Base-by-base conservation (phyloP, 225 moss, liverwort and hornwort genomes). In the Bryoerythrophyllum caledonicum region DNA sequence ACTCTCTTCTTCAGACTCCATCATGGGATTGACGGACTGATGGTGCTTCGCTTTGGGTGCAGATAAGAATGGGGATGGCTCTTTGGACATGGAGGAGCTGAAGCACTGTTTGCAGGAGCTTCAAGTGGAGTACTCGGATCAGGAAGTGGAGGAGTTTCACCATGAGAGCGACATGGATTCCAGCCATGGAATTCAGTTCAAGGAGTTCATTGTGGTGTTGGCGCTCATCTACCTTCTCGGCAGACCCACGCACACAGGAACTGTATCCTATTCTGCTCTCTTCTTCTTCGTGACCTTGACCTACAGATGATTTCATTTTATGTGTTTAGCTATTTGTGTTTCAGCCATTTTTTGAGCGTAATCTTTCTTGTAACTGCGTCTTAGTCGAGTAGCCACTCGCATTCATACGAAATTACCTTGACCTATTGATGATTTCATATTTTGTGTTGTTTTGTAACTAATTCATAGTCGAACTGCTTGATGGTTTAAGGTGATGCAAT, bases 161-260 rank as follows among this genome's bases (percentile, higher is more conserved):
- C 86, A 80, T 37, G 96, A 94, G 77, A 94, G 96, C 74, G 96
- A 96, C 68, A 87, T 96, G 83, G 92, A 93, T 79, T 89, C 90
- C n/a, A 92, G 86, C 73, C 86, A 90, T 55, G 90, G 87, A 38
- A 96, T 96, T 68, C 87, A 94, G 77, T 96, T 96, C 60, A 96
- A 94, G 73, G 96, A 96, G 80, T 96, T 96, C 52, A 94, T 96
- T 44, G 92, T 96, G 57, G 84, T 94, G 53, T 79, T 96, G 59
- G 90, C 96, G 15, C 87, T 93, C 1, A 91, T 96, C 58, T 93
- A 96, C 82, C 91, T 96, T 73, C 85, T 96, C 72, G 90, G 90
- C 41, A 82, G 79, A 77, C 90, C 92, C 51, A 76, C 74, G 25
- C 84, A 89, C 27, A 87, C 77, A 48, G 83, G 77, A 72, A 80